A percentile compares a stretch with the other conserved stretches of the same genome.
These are phyloP conservation scores for Solanum pennellii DNA, from an alignment of 257 asterid genomes.

Conservation along the genomic window DNA sequence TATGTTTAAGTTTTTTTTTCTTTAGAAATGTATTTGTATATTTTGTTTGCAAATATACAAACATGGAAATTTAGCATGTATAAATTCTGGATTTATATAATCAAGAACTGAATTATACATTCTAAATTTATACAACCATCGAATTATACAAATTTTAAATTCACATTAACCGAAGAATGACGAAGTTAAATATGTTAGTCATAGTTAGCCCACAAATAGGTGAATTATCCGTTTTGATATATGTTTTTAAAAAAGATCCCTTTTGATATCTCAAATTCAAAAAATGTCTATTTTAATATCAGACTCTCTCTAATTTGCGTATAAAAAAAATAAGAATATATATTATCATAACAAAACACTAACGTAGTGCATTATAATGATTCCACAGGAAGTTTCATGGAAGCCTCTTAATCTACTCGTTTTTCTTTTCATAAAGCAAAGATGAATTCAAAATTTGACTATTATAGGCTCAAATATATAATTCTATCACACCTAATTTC, in stretches of 20 bases:
- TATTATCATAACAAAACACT: background rate
- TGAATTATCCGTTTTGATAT: too few species aligned
- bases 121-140: too few species aligned
- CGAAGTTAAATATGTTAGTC: background rate
- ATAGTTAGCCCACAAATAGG: background rate
- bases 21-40: too few species aligned
- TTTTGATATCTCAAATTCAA: background rate
- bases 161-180: too few species aligned
- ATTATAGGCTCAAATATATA: background rate
- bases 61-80: too few species aligned
- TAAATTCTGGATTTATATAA: too few species aligned
- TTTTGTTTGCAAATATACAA: too few species aligned
- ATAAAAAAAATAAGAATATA: too few species aligned
- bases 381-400: background rate
- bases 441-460: background rate
- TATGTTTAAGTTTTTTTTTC: too few species aligned
- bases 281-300: background rate
- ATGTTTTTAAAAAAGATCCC: background rate
- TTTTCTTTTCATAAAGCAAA: background rate
- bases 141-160: too few species aligned
- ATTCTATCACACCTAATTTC: background rate
- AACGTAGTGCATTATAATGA: background rate
- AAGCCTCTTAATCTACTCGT: background rate
- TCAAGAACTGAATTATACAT: too few species aligned
- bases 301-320: background rate